These are phyloP conservation scores for Chrysoporthe deuterocubensis DNA, from an alignment of 2,329 filamentous ascomycete genomes.

Conservation along the genomic window DNA sequence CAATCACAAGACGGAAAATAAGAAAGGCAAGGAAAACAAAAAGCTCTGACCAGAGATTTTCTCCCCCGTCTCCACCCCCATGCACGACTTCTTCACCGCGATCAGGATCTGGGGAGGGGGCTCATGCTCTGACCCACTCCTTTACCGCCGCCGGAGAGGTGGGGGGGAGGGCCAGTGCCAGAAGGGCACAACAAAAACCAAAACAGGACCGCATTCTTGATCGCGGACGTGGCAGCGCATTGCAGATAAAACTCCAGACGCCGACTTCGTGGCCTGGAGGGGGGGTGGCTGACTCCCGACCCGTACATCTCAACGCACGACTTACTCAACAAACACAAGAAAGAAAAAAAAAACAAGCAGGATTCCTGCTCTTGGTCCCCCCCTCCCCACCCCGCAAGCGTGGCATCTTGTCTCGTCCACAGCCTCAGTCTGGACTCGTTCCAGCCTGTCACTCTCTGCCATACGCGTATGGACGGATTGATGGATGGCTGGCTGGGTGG, in stretches of 20 bases:
- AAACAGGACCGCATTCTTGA: background rate
- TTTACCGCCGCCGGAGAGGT: background rate
- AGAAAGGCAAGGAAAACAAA: background rate
- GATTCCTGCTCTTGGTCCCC: background rate
- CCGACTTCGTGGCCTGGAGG: background rate
- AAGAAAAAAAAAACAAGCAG: background rate
- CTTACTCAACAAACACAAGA: background rate
- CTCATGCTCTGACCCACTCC: background rate
- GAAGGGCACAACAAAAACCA: background rate
- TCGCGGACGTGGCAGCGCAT: slow-evolving; percentile 19
- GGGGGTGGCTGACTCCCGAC: background rate
- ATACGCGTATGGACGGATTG: background rate
- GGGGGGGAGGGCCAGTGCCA: no score
- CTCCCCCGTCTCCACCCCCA: slow-evolving; percentile 4
- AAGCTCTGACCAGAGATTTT: slow-evolving; percentile 18
- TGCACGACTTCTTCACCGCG: slow-evolving; percentile 3
- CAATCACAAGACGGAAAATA: background rate
- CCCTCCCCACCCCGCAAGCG: background rate
- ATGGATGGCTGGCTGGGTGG: background rate
- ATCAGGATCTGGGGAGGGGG: background rate
- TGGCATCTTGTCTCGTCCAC: background rate
- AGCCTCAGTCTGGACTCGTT: background rate
- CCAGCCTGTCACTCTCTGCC: no score
- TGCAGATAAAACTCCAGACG: slow-evolving; percentile 7
- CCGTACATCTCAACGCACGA: background rate